Evolutionary conservation across 805 yeast species (phyloP).

Genomic region (Kodamaea sagamina): DNA sequence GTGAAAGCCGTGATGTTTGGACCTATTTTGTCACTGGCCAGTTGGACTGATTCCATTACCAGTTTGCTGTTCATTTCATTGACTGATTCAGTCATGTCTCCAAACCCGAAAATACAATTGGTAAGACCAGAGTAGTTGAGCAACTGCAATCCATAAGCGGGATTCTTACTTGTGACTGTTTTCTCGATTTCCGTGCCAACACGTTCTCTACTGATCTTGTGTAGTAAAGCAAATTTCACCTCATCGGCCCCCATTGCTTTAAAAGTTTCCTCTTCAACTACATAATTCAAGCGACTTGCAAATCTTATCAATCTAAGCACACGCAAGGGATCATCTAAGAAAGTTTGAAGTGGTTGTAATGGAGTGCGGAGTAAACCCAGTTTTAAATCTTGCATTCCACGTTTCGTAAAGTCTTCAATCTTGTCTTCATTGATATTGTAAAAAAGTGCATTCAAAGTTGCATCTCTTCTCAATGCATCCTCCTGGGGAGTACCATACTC

Average conservation of each 20-base stretch:
- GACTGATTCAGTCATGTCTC: conserved; percentile 23
- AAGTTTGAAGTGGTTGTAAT: conserved; percentile 78
- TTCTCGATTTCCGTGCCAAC: conserved; percentile 85
- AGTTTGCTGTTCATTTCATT: conserved; percentile 19
- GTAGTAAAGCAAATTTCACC: conserved; percentile 58
- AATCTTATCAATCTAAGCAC: conserved; percentile 84
- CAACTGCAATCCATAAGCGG: conserved; percentile 61
- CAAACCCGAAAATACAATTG: conserved; percentile 55
- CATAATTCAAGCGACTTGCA: conserved; percentile 75
- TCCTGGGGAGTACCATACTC: conserved; percentile 87
- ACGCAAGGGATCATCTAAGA: conserved; percentile 90
- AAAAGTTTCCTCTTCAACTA: conserved; percentile 57
- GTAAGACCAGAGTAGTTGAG: conserved; percentile 57
- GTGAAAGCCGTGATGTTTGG: conserved; percentile 26
- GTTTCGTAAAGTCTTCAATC: conserved; percentile 83
- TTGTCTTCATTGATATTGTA: conserved; percentile 68
- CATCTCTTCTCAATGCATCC: conserved; percentile 93
- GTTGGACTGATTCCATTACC: conserved; percentile 19
- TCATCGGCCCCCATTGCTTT: conserved; percentile 63
- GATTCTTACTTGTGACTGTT: conserved; percentile 63
- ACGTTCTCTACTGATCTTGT: conserved; percentile 86
- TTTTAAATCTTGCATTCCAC: conserved; percentile 72
- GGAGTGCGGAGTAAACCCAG: conserved; percentile 84
- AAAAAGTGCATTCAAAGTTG: conserved; percentile 89
- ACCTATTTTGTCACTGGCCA: conserved; percentile 15